Percentiles rank a stretch among this genome's conserved stretches.
Evolutionary conservation across 2,329 filamentous ascomycete species (phyloP).

Genomic region (Aphanocladium album): DNA sequence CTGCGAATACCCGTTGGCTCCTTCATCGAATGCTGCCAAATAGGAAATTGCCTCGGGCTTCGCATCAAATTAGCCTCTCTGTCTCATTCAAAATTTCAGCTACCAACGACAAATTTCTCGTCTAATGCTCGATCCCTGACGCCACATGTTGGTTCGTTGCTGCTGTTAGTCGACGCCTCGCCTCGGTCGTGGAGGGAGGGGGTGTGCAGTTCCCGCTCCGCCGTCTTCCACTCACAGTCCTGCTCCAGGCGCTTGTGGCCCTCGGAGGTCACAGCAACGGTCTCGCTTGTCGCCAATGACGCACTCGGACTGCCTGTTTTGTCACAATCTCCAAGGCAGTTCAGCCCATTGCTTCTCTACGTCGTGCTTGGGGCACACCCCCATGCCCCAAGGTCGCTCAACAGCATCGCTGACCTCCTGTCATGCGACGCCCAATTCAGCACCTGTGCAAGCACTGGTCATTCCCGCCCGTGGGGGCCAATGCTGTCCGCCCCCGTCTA

Average conservation of each 20-base stretch:
- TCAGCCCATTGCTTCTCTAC: not conserved
- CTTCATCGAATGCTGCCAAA: not conserved
- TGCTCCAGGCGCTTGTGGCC: slow-evolving; percentile 1
- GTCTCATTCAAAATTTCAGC: not conserved
- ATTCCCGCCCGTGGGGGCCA: not conserved
- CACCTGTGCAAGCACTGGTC: not conserved
- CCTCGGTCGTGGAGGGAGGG: not conserved
- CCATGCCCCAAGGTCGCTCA: not conserved
- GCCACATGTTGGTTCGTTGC: slow-evolving; percentile 1
- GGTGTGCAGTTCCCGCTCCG: not conserved
- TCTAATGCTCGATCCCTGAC: not conserved
- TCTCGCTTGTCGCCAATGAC: slow-evolving; percentile 11
- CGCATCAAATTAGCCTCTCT: not conserved
- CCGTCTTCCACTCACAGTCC: not conserved
- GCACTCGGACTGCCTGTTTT: slow-evolving; percentile 1
- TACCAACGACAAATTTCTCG: not conserved
- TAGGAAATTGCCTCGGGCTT: not conserved
- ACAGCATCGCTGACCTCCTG: not conserved
- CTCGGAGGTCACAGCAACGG: not conserved
- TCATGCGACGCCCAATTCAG: not conserved
- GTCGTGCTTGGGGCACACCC: not conserved
- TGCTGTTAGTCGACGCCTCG: not conserved
- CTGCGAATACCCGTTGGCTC: not conserved
- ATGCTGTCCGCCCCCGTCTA: not conserved
- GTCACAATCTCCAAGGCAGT: not conserved